Conservation (phyloP, 805 yeast genomes). For the Blastobotrys parvus region DNA sequence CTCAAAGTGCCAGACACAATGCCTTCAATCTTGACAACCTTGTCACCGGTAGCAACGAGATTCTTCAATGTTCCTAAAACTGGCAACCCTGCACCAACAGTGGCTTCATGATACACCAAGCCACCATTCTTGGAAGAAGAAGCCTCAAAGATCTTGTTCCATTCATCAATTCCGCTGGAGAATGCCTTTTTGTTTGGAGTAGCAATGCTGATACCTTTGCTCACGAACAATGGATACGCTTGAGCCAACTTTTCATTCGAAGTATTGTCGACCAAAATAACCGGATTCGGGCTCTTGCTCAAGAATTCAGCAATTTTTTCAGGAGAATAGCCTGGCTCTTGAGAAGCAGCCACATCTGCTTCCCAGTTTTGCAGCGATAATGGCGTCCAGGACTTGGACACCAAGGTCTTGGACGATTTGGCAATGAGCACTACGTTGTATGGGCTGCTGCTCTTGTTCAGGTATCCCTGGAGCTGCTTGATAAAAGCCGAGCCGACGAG, state of each 20-base stretch:
- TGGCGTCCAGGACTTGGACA: slow-evolving; percentile 62
- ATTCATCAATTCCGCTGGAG: slow-evolving; percentile 61
- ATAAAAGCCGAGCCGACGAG: slow-evolving; percentile 91
- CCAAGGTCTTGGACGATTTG: slow-evolving; percentile 60
- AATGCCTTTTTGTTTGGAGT: slow-evolving; percentile 99
- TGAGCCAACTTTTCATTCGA: slow-evolving; percentile 73
- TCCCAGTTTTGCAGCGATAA: slow-evolving; percentile 57
- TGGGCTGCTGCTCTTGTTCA: slow-evolving; percentile 34
- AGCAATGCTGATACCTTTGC: slow-evolving; percentile 81
- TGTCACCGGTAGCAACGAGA: slow-evolving; percentile 86
- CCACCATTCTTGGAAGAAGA: slow-evolving; percentile 47
- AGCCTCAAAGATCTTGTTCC: slow-evolving; percentile 64
- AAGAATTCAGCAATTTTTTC: slow-evolving; percentile 56
- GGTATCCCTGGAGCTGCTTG: slow-evolving; percentile 61
- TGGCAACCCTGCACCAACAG: slow-evolving; percentile 98
- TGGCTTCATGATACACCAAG: slow-evolving; percentile 93
- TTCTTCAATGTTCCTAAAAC: slow-evolving; percentile 83
- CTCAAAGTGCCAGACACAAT: slow-evolving; percentile 94
- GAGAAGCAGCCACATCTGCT: slow-evolving; percentile 36
- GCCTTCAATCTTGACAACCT: slow-evolving; percentile 86
- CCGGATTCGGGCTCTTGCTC: slow-evolving; percentile 59
- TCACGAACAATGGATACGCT: slow-evolving; percentile 64
- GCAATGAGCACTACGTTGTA: slow-evolving; percentile 79
- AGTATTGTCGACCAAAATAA: slow-evolving; percentile 89
- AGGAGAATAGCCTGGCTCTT: slow-evolving; percentile 43